These are phyloP conservation scores for Colletotrichum sp. DNA, from an alignment of 2,329 filamentous ascomycete genomes.

Conservation along the genomic window DNA sequence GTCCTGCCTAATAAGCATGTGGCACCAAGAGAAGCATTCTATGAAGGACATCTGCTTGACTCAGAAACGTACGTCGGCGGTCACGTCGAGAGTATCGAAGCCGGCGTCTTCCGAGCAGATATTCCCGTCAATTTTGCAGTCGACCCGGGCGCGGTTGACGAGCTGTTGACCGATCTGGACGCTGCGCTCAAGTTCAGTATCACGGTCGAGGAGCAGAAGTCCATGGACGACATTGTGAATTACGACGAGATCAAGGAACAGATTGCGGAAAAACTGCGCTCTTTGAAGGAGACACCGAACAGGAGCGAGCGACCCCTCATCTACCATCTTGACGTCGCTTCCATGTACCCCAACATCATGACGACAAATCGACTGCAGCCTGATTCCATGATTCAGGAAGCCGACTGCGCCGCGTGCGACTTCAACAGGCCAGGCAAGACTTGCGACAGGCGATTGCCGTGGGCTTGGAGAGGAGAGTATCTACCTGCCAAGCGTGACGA, in stretches of 20 bases:
- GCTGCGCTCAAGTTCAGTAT: conserved; percentile 88
- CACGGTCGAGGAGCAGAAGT: conserved; percentile 82
- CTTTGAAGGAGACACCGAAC: conserved; percentile 82
- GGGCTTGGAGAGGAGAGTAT: conserved; percentile 98
- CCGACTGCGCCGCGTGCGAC: conserved; percentile 95
- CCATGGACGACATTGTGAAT: conserved; percentile 77
- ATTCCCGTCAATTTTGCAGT: conserved; percentile 94
- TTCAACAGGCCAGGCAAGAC: conserved; percentile 98
- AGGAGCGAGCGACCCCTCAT: conserved; percentile 86
- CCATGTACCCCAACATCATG: conserved; percentile 99
- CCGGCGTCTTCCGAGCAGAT: conserved; percentile 93
- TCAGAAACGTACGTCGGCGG: conserved; percentile 98
- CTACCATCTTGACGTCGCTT: conserved; percentile 97
- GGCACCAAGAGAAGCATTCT: conserved; percentile 89
- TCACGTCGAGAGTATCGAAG: conserved; percentile 98
- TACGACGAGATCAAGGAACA: conserved; percentile 85
- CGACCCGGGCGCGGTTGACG: conserved; percentile 88
- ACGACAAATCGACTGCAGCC: conserved; percentile 97
- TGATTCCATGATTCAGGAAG: conserved; percentile 98
- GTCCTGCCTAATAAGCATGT: conserved; percentile 96
- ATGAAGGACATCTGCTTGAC: conserved; percentile 93
- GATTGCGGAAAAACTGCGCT: conserved; percentile 72
- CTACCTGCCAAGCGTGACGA: conserved; percentile 95
- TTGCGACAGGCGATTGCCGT: conserved; percentile 91
- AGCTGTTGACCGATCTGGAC: conserved; percentile 85